phyloP scores from a whole-genome alignment of 495 filamentous ascomycete species.

The Penicillium tannophilum region DNA sequence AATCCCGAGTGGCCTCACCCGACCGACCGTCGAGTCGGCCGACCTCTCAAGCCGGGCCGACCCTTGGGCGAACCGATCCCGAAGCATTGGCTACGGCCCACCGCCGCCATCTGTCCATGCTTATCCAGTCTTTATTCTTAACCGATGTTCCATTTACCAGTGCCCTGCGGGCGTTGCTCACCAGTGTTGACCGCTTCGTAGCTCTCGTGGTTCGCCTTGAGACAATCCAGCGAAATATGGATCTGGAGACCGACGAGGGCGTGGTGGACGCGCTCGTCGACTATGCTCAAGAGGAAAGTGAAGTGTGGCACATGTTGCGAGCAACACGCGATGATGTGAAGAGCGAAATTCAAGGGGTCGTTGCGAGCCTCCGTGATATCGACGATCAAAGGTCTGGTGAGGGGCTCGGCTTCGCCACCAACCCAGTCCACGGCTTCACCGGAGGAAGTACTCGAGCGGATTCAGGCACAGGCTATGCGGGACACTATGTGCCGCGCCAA shows the following conservation, averaged over 20 bases:
- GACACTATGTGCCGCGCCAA: slow-evolving; percentile 61
- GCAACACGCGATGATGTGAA: slow-evolving; percentile 36
- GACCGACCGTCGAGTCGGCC: slow-evolving; percentile 12
- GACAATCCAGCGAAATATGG: slow-evolving; percentile 67
- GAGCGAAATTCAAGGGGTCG: slow-evolving; percentile 62
- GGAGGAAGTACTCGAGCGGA: slow-evolving; percentile 7
- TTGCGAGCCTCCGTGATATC: slow-evolving; percentile 60
- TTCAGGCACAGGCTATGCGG: slow-evolving; percentile 18
- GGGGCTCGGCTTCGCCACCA: slow-evolving; percentile 31
- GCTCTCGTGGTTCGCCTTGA: slow-evolving; percentile 73
- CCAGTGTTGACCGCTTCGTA: slow-evolving; percentile 73
- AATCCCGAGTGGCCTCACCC: slow-evolving; percentile 5
- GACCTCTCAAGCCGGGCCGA: slow-evolving; percentile 20
- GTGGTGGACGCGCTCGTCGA: slow-evolving; percentile 74
- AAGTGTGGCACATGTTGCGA: slow-evolving; percentile 60
- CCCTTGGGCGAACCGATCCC: slow-evolving; percentile 66
- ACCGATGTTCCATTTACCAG: slow-evolving; percentile 68
- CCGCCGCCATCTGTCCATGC: slow-evolving; percentile 66
- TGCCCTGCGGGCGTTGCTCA: slow-evolving; percentile 68
- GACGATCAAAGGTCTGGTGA: slow-evolving; percentile 53
- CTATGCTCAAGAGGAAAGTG: slow-evolving; percentile 65
- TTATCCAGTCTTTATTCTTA: slow-evolving; percentile 71
- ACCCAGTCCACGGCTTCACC: slow-evolving; percentile 18
- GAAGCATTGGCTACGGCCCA: slow-evolving; percentile 82
- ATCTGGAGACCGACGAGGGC: slow-evolving; percentile 77